Conservation (phyloP, 345 rosid genomes). For the Pistacia vera region DNA sequence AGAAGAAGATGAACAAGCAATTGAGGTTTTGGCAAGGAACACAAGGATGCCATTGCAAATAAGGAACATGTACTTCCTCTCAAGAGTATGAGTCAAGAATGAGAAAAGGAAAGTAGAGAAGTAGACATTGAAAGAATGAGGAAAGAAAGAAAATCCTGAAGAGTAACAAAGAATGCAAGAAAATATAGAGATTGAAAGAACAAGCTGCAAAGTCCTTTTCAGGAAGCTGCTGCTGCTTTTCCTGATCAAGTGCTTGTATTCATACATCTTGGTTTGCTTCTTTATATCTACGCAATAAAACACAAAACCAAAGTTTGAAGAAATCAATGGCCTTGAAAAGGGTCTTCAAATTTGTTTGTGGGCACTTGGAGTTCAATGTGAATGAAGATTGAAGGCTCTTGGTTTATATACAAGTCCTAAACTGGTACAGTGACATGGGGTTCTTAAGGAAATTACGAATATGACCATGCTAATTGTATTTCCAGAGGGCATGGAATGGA, state of each 20-base stretch:
- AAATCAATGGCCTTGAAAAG: not conserved
- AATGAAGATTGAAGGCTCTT: not conserved
- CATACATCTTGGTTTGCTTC: conserved; percentile 7
- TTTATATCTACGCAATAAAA: not conserved
- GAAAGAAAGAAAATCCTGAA: conserved; percentile 28
- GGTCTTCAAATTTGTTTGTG: not conserved
- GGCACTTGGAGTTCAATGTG: not conserved
- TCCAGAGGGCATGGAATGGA: not conserved
- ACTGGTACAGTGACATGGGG: not conserved
- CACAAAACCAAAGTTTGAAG: too few relatives aligned
- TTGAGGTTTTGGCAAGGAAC: conserved; percentile 37
- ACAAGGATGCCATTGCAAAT: conserved; percentile 61
- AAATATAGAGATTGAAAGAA: conserved; percentile 29
- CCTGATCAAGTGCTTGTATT: not conserved
- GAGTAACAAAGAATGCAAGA: conserved; percentile 40
- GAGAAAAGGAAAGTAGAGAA: conserved; percentile 43
- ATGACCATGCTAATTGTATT: not conserved
- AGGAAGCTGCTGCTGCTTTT: conserved; percentile 16
- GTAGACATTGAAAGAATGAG: conserved; percentile 33
- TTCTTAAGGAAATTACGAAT: not conserved
- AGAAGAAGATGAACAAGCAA: conserved; percentile 12
- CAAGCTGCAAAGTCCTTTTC: conserved; percentile 26
- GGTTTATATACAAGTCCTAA: not conserved
- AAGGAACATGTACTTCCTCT: conserved; percentile 59
- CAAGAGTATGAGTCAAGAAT: conserved; percentile 34